Evolutionary conservation across 208 protist species (phyloP), one percentile per base, ranked within the genome.

Genomic region (Crithidia mellificae): DNA sequence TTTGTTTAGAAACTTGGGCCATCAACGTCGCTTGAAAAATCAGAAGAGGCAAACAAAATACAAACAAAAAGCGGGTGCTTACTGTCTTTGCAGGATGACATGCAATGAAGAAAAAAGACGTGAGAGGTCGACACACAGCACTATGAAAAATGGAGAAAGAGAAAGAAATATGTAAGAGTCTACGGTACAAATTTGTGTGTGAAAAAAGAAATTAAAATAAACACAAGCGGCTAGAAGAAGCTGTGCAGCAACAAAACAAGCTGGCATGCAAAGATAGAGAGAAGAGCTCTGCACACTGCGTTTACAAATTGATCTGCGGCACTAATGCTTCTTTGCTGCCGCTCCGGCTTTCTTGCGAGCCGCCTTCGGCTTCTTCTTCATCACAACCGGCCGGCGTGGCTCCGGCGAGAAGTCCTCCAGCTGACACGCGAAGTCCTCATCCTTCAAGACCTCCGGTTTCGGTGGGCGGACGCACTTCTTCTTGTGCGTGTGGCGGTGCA

Each of bases 401-500:
- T 68, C 68, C 0, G 52, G 68, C 20, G 51, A 68, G 59, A 49
- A 36, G 29, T 51, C 68, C 39, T 56, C 52, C 43, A 74, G 53
- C 30, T 56, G 58, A 38, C 51, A 68, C 9, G 61, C 68, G 15
- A 74, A 74, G 30, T 74, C 68, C 32, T 49, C 59, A 25, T 74
- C 68, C 53, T 20, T 53, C 12, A 74, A 36, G 2, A 57, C 56
- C 61, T 68, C 68, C 34, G 43, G 58, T 34, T 68, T 56, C n/a
- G 63, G 52, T 6, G 39, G 49, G 20, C 63, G 59, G 19, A 55
- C 32, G 32, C 47, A 55, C 46, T 34, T 53, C 46, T 65, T 65
- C 46, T 55, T 65, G 59, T 65, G 22, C 32, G 22, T 41, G 11
- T 55, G 59, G 5, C 22, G 29, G 39, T 32, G 46, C 59, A n/a